Evolutionary conservation across 2,329 filamentous ascomycete genomes (phyloP).

Genomic region (Fusarium transvaalense): DNA sequence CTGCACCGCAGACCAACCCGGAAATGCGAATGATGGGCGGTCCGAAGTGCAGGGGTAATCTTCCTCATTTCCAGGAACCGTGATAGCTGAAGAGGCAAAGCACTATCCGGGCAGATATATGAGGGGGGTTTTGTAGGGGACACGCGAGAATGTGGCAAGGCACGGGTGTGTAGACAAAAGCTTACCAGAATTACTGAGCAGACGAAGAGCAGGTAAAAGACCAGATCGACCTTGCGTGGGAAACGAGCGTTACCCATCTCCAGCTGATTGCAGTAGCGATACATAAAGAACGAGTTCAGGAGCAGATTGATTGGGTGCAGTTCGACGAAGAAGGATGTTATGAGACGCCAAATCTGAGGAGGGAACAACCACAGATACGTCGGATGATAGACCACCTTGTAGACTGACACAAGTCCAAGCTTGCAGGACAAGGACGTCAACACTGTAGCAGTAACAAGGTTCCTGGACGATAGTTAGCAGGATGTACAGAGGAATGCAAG

Average conservation of each 20-base stretch:
- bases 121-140: constrained; percentile 56
- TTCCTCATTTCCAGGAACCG: constrained; percentile 89
- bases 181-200: constrained; percentile 82
- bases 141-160: constrained; percentile 33
- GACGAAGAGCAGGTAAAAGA: constrained; percentile 84
- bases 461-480: constrained; percentile 63
- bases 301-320: constrained; percentile 63
- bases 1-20: constrained; percentile 74
- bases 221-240: constrained; percentile 78
- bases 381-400: constrained; percentile 64
- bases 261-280: constrained; percentile 79
- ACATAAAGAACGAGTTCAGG: constrained; percentile 81
- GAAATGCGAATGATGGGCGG: constrained; percentile 76
- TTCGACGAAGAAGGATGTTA: constrained; percentile 59
- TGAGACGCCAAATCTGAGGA: constrained; percentile 59
- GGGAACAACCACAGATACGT: constrained; percentile 65
- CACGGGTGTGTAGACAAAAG: constrained; percentile 49
- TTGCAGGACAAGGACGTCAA: constrained; percentile 71
- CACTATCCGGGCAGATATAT: constrained; percentile 85
- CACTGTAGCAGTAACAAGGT: constrained; percentile 72
- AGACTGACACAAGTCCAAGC: constrained; percentile 63
- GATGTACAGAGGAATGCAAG: background rate
- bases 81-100: constrained; percentile 74
- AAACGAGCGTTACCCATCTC: constrained; percentile 81
- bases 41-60: constrained; percentile 76